These are phyloP conservation scores for Chalaropsis thielavioides DNA, from an alignment of 2,329 filamentous ascomycete genomes.

Conservation along the genomic window DNA sequence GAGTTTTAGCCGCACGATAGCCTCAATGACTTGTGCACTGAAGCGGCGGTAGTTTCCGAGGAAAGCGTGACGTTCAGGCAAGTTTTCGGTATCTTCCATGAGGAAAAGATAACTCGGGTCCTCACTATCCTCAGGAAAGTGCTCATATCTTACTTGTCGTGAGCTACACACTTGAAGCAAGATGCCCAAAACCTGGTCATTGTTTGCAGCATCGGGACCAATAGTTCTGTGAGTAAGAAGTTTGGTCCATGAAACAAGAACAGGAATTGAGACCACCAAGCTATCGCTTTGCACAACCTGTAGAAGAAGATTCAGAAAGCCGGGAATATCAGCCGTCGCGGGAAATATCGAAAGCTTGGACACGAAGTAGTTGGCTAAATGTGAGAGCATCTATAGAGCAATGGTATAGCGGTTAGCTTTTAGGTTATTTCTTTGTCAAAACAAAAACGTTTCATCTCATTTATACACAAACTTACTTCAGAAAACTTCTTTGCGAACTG, in stretches of 20 bases:
- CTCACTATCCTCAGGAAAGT: slow-evolving; percentile 64
- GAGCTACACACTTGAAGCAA: slow-evolving; percentile 72
- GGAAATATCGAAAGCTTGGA: slow-evolving; percentile 57
- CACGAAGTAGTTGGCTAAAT: slow-evolving; percentile 70
- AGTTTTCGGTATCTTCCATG: slow-evolving; percentile 84
- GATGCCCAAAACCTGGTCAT: slow-evolving; percentile 50
- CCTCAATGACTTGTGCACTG: slow-evolving; percentile 74
- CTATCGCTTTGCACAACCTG: slow-evolving; percentile 71
- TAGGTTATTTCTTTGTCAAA: background rate
- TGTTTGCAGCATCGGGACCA: slow-evolving; percentile 45
- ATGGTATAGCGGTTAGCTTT: slow-evolving; percentile 3
- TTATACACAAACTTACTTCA: slow-evolving; percentile 44
- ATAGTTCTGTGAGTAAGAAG: slow-evolving; percentile 60
- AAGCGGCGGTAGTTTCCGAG: slow-evolving; percentile 90
- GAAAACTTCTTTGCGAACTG: slow-evolving; percentile 85
- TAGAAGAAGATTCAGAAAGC: slow-evolving; percentile 67
- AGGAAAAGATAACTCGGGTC: slow-evolving; percentile 71
- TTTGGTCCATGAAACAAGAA: slow-evolving; percentile 78
- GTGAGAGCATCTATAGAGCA: slow-evolving; percentile 56
- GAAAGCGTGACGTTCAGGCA: slow-evolving; percentile 88
- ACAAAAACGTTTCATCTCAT: background rate
- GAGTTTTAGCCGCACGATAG: slow-evolving; percentile 66
- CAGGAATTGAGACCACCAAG: slow-evolving; percentile 82
- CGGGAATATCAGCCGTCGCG: slow-evolving; percentile 47
- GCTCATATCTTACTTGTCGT: slow-evolving; percentile 76